phyloP scores from a whole-genome alignment of 257 asterid species.

The Jacaranda mimosifolia region DNA sequence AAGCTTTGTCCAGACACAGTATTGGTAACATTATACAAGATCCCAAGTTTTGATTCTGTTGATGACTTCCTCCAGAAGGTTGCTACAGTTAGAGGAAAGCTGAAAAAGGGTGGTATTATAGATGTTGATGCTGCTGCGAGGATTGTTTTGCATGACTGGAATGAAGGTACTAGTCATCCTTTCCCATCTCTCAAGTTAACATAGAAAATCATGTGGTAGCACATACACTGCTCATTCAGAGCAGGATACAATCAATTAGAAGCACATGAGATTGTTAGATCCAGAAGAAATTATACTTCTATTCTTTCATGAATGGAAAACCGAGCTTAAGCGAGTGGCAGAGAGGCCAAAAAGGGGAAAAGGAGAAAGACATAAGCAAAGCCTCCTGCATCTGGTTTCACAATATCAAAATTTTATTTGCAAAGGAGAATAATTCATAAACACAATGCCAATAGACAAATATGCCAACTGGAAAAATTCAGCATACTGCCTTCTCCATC shows the following conservation, averaged over 20 bases:
- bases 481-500: not conserved
- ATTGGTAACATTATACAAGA: conserved; percentile 77
- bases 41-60: conserved; percentile 75
- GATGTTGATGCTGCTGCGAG: conserved; percentile 89
- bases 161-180: conserved; percentile 67
- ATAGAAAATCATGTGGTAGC: conserved; percentile 20
- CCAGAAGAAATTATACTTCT: not conserved
- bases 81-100: conserved; percentile 83
- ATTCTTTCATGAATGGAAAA: no score
- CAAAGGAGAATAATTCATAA: no score
- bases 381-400: no score
- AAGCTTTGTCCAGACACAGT: conserved; percentile 74
- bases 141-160: conserved; percentile 95
- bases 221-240: not conserved
- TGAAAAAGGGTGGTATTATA: conserved; percentile 90
- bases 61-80: conserved; percentile 93
- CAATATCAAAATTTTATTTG: no score
- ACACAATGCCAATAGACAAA: no score
- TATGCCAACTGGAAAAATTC: no score
- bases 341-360: no score
- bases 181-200: not conserved
- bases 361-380: no score
- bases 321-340: no score
- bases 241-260: not conserved
- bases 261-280: not conserved